Conservation (phyloP, 495 filamentous ascomycete species). For the Cryomyces antarcticus region DNA sequence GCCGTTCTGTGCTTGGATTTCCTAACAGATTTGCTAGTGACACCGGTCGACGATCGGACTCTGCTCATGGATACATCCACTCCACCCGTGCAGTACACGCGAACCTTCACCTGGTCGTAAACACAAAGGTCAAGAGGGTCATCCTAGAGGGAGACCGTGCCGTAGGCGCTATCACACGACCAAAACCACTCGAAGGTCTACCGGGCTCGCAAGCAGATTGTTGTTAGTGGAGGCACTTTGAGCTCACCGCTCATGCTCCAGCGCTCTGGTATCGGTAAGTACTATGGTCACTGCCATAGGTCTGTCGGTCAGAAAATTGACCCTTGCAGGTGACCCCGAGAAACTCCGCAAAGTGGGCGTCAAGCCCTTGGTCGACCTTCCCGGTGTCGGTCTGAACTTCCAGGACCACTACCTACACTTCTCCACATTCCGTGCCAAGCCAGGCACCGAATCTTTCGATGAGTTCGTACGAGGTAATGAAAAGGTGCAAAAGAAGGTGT, state of each 20-base stretch:
- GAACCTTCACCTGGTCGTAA: conserved; percentile 47
- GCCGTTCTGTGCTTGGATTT: background rate
- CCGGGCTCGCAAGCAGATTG: conserved; percentile 55
- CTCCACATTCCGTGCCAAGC: conserved; percentile 54
- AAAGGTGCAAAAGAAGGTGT: conserved; percentile 27
- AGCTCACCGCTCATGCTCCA: conserved; percentile 63
- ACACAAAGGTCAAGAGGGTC: conserved; percentile 63
- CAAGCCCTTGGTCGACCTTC: conserved; percentile 51
- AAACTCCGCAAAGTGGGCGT: conserved; percentile 52
- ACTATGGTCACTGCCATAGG: background rate
- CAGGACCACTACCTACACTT: conserved; percentile 76
- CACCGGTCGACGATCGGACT: conserved; percentile 49
- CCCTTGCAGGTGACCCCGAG: conserved; percentile 32
- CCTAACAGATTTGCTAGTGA: conserved; percentile 11
- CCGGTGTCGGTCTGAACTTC: conserved; percentile 66
- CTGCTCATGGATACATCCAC: conserved; percentile 34
- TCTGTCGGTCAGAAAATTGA: no score
- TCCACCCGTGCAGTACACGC: conserved; percentile 23
- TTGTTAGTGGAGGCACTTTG: conserved; percentile 62
- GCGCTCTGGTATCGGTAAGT: conserved; percentile 39
- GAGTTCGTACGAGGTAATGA: conserved; percentile 61
- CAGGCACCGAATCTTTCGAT: conserved; percentile 58
- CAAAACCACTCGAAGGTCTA: conserved; percentile 16
- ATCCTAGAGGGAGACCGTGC: conserved; percentile 41
- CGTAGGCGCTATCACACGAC: conserved; percentile 22